phyloP scores from a whole-genome alignment of 2,329 filamentous ascomycete species.

The Elsinoe arachidis region DNA sequence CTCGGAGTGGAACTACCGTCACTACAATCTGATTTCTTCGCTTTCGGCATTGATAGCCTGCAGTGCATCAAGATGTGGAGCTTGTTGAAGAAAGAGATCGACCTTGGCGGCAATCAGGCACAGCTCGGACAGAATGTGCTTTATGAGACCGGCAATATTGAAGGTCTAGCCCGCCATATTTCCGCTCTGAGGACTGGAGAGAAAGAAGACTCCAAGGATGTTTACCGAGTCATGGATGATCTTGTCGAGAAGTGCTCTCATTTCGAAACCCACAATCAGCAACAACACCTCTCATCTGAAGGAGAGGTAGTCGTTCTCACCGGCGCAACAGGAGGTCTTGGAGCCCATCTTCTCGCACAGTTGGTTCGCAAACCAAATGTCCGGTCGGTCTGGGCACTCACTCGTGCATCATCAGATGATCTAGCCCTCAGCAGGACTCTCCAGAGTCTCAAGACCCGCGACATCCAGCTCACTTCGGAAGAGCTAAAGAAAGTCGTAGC shows the following conservation, averaged over 20 bases:
- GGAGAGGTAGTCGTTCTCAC: conserved; percentile 41
- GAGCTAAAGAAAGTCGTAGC: conserved; percentile 29
- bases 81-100: conserved; percentile 43
- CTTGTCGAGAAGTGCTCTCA: conserved; percentile 39
- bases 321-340: conserved; percentile 57
- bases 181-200: conserved; percentile 35
- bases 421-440: conserved; percentile 29
- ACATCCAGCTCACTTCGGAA: conserved; percentile 27
- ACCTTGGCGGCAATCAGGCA: conserved; percentile 35
- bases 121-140: conserved; percentile 47
- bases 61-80: conserved; percentile 50
- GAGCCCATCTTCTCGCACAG: conserved; percentile 46
- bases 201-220: conserved; percentile 21
- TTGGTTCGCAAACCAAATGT: conserved; percentile 25
- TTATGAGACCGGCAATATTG: conserved; percentile 48
- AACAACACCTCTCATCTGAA: conserved; percentile 6
- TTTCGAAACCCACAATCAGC: conserved; percentile 26
- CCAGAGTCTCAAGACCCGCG: conserved; percentile 29
- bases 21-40: conserved; percentile 47
- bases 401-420: conserved; percentile 36
- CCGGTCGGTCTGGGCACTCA: conserved; percentile 43
- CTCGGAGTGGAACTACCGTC: conserved; percentile 20
- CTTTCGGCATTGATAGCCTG: conserved; percentile 49
- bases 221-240: conserved; percentile 31
- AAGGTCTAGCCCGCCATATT: conserved; percentile 39